Conservation (phyloP, 129 eudicot genomes). For the Pulicaria dysenterica region DNA sequence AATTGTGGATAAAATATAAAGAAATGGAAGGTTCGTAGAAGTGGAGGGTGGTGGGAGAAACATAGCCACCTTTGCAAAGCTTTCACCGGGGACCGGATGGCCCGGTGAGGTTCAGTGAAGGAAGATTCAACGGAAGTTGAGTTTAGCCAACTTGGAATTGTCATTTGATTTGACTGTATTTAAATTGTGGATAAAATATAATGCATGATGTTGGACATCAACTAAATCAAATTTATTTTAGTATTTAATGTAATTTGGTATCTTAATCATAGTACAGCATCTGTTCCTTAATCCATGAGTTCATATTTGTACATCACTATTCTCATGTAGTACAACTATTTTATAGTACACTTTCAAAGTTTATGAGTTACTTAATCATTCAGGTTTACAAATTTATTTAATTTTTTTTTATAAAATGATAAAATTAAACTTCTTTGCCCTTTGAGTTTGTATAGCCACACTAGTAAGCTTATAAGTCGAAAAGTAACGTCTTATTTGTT, state of each 20-base stretch:
- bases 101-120: slow-evolving; percentile 29
- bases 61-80: slow-evolving; percentile 17
- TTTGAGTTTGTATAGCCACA: too few species aligned
- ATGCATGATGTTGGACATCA: slow-evolving; percentile 13
- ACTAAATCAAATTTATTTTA: not conserved
- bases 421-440: too few species aligned
- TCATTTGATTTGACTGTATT: slow-evolving; percentile 21
- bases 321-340: too few species aligned
- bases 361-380: too few species aligned
- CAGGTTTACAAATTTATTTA: too few species aligned
- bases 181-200: not conserved
- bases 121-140: slow-evolving; percentile 39
- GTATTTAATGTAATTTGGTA: not conserved
- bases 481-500: too few species aligned
- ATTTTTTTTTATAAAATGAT: too few species aligned
- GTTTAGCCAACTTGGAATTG: slow-evolving; percentile 41
- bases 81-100: slow-evolving; percentile 38
- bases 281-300: too few species aligned
- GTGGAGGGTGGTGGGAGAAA: not conserved
- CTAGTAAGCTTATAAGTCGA: too few species aligned
- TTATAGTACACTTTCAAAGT: too few species aligned
- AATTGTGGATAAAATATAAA: slow-evolving; percentile 14
- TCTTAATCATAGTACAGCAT: too few species aligned
- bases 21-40: slow-evolving; percentile 32
- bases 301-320: too few species aligned